A percentile compares a stretch with the other conserved stretches of the same genome.
Conservation (phyloP, 1,139 yeast genomes). For the Geotrichum europaeum region DNA sequence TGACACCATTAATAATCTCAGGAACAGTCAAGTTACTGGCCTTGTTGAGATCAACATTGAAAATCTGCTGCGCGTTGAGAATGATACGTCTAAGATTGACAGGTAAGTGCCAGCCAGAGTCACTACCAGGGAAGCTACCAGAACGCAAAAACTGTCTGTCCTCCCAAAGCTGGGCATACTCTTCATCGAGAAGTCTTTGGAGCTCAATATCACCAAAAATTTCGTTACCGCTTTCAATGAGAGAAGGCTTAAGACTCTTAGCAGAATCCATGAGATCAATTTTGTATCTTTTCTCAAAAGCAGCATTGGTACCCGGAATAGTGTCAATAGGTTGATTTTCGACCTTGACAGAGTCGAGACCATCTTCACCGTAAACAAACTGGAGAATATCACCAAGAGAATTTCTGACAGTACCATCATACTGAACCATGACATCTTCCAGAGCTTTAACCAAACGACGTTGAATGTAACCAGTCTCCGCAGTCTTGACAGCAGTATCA, state of each 20-base stretch:
- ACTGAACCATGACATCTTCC: constrained; percentile 98
- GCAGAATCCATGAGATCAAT: constrained; percentile 75
- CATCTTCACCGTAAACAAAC: constrained; percentile 98
- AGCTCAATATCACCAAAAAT: constrained; percentile 83
- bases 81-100: constrained; percentile 94
- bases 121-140: constrained; percentile 85
- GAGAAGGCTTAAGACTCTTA: constrained; percentile 58
- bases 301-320: constrained; percentile 82
- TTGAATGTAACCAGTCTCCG: constrained; percentile 98
- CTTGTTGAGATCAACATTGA: constrained; percentile 85
- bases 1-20: constrained; percentile 73
- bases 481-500: constrained; percentile 98
- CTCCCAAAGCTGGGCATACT: constrained; percentile 63
- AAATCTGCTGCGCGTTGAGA: constrained; percentile 95
- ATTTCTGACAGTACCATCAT: constrained; percentile 97
- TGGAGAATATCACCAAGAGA: constrained; percentile 95
- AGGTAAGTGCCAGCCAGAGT: constrained; percentile 94
- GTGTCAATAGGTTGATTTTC: constrained; percentile 97
- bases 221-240: constrained; percentile 84
- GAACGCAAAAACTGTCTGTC: constrained; percentile 80
- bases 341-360: constrained; percentile 96
- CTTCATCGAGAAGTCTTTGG: constrained; percentile 77
- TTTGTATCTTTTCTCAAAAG: constrained; percentile 78
- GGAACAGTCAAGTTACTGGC: constrained; percentile 85
- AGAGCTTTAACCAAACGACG: constrained; percentile 97